Conservation (phyloP, 1,139 yeast species). For the Geotrichum phurueaensis region DNA sequence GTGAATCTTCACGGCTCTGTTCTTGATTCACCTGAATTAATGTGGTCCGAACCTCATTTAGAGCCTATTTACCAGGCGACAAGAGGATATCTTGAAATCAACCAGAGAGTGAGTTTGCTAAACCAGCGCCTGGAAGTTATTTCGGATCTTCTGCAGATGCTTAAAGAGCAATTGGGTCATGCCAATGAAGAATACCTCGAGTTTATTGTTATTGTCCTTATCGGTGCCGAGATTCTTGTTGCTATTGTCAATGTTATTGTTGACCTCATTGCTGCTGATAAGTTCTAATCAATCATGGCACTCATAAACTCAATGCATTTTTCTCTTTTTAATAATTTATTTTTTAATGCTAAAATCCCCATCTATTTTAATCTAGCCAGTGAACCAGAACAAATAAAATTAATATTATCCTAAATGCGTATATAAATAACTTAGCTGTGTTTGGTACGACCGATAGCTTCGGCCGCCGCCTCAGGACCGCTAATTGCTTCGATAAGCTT, state of each 20-base stretch:
- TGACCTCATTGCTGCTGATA: constrained; percentile 12
- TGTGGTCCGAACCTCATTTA: constrained; percentile 98
- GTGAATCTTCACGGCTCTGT: constrained; percentile 93
- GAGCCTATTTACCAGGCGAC: constrained; percentile 97
- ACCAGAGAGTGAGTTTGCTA: constrained; percentile 80
- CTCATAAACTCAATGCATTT: background rate
- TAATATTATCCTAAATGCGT: background rate
- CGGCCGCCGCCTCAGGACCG: background rate
- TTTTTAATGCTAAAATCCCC: background rate
- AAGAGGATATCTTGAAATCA: constrained; percentile 87
- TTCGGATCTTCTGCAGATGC: constrained; percentile 87
- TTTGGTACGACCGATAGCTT: background rate
- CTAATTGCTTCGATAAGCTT: background rate
- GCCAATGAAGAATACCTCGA: constrained; percentile 82
- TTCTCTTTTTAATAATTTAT: background rate
- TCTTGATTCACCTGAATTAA: constrained; percentile 89
- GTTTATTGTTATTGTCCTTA: constrained; percentile 84
- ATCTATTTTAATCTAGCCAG: background rate
- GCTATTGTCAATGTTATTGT: constrained; percentile 59
- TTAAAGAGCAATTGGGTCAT: constrained; percentile 93
- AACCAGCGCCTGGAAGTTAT: constrained; percentile 92
- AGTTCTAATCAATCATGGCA: background rate
- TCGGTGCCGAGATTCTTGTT: constrained; percentile 86
- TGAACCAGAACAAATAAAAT: background rate
- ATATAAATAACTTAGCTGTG: background rate